Conservation (phyloP, 768 basidiomycete species). For the Cystofilobasidium bisporidii region DNA sequence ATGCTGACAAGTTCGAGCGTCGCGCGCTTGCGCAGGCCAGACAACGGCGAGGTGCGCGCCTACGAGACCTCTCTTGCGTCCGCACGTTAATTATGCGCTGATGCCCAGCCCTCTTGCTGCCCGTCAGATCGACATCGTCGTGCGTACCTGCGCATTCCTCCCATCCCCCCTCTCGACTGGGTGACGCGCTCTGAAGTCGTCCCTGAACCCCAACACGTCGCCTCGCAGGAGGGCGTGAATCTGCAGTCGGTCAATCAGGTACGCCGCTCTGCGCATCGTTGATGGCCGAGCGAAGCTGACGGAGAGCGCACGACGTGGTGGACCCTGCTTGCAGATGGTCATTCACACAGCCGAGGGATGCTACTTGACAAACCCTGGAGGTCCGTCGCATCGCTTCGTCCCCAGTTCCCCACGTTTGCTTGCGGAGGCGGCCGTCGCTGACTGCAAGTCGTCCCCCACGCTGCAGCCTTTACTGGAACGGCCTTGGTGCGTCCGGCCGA, state of each 20-base stretch:
- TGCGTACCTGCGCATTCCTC: no score
- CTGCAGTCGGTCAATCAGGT: not conserved
- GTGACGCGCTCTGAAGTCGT: no score
- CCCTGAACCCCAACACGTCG: no score
- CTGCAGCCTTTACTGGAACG: constrained; percentile 14
- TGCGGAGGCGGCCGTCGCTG: not conserved
- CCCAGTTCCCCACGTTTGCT: not conserved
- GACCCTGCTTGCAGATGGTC: not conserved
- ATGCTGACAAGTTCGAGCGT: not conserved
- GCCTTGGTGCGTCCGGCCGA: not conserved
- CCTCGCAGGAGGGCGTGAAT: constrained; percentile 10
- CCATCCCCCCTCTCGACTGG: no score
- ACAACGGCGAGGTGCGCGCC: constrained; percentile 16
- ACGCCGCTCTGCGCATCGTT: no score
- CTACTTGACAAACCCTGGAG: constrained; percentile 11
- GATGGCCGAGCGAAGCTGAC: no score
- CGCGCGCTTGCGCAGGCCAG: not conserved
- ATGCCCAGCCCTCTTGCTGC: not conserved
- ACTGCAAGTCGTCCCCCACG: not conserved
- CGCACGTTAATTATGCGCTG: not conserved
- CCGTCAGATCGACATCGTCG: constrained; percentile 10
- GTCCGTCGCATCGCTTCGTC: not conserved
- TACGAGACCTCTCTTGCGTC: not conserved
- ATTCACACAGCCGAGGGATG: constrained; percentile 1
- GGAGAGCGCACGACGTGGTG: no score